Base-by-base conservation (phyloP, 768 basidiomycete genomes). In the Agrocybe praecox region DNA sequence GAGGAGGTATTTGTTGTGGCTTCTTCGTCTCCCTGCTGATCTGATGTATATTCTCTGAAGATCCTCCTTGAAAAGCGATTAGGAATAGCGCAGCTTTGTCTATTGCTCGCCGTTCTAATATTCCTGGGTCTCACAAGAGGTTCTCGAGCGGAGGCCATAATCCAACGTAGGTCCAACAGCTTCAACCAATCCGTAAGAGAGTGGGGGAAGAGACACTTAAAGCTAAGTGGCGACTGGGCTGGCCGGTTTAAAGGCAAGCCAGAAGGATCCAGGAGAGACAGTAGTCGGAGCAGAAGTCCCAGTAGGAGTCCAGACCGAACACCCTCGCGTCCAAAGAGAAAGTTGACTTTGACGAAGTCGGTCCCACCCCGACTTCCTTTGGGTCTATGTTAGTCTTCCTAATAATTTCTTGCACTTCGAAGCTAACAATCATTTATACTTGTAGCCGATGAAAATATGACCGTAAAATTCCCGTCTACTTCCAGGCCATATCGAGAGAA, bases 81-180 rank as follows among this genome's bases (percentile, higher is more conserved):
- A 0, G 89, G 94, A 2, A 85, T 97, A 19, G 90, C 90, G 0
- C 96, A 98, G 65, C 80, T 98, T 0, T 87, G 89, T 67, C 79
- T 96, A 6, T 79, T 96, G 6, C 78, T 97, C 2, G 84, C 88
- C 0, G 88, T 97, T 10, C 81, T 96, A 18, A 77, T 94, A 12
- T 94, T 97, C 69, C 90, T 96, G 72, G 85, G 88, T 17, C 78
- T 96, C 50, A 95, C 94, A 4, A 84, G 94, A 6, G 92, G 92
- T 7, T 89, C 85, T 50, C 67, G 80, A 50, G 75, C 73, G 1
- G 73, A 74, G 56, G 54, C 67, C 6, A 18, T 67, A 19, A 65
- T 70, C 17, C 66, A 68, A 23, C 60, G 57, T 46, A 46, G 67
- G 65, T 60, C 64, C 21, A 55, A 52, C 10, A 56, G 60, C 7